phyloP scores from a whole-genome alignment of 2,329 filamentous ascomycete species.

The Penicillium sp. region DNA sequence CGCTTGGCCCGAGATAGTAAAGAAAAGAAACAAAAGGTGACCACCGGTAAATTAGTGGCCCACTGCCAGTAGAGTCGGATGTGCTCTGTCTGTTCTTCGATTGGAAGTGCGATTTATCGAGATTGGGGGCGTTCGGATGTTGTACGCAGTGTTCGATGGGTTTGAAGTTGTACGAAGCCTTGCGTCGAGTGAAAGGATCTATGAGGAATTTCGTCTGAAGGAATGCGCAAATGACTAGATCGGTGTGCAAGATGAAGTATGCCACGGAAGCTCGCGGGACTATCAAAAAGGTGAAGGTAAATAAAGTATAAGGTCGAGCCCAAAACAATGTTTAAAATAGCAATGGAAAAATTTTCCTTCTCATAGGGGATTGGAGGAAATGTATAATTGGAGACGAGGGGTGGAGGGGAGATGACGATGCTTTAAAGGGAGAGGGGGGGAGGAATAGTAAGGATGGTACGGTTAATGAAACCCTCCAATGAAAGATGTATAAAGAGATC shows the following conservation, averaged over 20 bases:
- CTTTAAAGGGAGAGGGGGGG: slow-evolving; percentile 19
- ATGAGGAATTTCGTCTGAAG: neutral
- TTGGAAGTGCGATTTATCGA: neutral
- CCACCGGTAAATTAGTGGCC: neutral
- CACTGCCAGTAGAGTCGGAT: neutral
- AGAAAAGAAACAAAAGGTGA: neutral
- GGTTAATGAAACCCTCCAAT: slow-evolving; percentile 26
- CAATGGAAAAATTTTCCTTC: slow-evolving; percentile 7
- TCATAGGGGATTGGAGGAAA: slow-evolving; percentile 9
- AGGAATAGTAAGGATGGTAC: slow-evolving; percentile 22
- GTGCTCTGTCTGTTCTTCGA: neutral
- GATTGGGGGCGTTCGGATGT: neutral
- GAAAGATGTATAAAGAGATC: slow-evolving; percentile 12
- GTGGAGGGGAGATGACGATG: slow-evolving; percentile 24
- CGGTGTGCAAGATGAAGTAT: slow-evolving; percentile 8
- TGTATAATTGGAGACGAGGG: slow-evolving; percentile 21
- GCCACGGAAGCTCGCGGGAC: slow-evolving; percentile 11
- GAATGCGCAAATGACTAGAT: neutral
- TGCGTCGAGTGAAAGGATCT: neutral
- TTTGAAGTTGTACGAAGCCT: neutral
- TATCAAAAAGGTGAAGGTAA: slow-evolving; percentile 14
- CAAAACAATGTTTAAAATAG: neutral
- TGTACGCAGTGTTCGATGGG: neutral
- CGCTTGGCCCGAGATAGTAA: neutral
- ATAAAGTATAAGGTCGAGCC: neutral